Evolutionary conservation across 73 alveolate genomes (phyloP).

Genomic region (Paramecium bursaria): DNA sequence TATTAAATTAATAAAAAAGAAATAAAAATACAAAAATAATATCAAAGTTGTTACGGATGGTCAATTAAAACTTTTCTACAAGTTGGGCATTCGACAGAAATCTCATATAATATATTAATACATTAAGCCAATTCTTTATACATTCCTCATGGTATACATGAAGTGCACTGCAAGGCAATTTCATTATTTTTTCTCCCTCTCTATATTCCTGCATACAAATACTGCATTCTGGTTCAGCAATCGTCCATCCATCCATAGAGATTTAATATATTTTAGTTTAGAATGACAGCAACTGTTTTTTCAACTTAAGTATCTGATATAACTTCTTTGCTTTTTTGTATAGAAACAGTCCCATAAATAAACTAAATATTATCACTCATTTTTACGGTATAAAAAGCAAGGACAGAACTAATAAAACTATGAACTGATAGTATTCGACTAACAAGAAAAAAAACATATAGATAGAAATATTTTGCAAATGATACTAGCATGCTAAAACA

Average conservation of each 20-base stretch:
- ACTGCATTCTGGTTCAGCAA: background rate
- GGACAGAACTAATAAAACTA: background rate
- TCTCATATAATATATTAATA: background rate
- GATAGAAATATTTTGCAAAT: too few relatives aligned
- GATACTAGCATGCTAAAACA: too few relatives aligned
- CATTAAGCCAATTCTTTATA: conserved; percentile 31
- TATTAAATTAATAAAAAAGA: too few relatives aligned
- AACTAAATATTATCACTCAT: background rate
- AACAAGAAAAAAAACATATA: too few relatives aligned
- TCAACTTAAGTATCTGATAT: background rate
- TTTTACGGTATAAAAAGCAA: conserved; percentile 37
- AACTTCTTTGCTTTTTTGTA: background rate
- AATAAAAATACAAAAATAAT: too few relatives aligned
- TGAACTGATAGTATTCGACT: too few relatives aligned
- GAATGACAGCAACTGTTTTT: background rate
- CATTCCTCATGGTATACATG: conserved; percentile 44
- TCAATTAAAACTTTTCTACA: background rate
- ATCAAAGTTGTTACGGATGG: background rate
- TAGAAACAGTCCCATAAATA: background rate
- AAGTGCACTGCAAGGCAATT: conserved; percentile 22
- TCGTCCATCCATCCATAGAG: background rate
- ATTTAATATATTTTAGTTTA: background rate
- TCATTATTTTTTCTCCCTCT: background rate
- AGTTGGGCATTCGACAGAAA: conserved; percentile 10
- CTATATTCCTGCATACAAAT: conserved; percentile 23